Evolutionary conservation across 1,139 yeast genomes (phyloP).

Genomic region (Suhomyces taliae): DNA sequence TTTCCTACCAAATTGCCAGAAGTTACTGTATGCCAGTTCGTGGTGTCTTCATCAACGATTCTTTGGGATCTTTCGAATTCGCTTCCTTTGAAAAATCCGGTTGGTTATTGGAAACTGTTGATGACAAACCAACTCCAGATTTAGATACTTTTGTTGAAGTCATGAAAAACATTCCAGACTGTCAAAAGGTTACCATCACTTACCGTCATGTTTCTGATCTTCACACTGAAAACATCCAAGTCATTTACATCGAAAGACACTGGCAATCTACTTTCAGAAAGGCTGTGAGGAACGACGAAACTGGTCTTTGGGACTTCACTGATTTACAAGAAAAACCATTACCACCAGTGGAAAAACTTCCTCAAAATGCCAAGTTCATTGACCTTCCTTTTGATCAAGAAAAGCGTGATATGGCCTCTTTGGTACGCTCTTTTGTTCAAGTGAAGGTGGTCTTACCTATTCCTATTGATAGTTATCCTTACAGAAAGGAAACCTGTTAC

Average conservation of each 20-base stretch:
- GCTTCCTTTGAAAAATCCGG: conserved; percentile 57
- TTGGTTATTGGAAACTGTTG: conserved; percentile 78
- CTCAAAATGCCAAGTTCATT: conserved; percentile 68
- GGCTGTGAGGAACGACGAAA: conserved; percentile 73
- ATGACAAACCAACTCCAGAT: conserved; percentile 70
- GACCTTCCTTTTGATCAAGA: conserved; percentile 59
- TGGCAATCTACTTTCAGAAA: conserved; percentile 74
- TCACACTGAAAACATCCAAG: conserved; percentile 66
- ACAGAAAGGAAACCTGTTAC: conserved; percentile 60
- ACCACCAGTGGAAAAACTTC: conserved; percentile 44
- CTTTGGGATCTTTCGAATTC: conserved; percentile 74
- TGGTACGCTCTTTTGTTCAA: conserved; percentile 59
- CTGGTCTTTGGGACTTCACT: conserved; percentile 87
- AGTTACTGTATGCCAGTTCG: conserved; percentile 77
- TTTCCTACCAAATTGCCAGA: conserved; percentile 88
- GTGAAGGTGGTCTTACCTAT: conserved; percentile 66
- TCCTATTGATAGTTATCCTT: conserved; percentile 72
- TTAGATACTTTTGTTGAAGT: conserved; percentile 76
- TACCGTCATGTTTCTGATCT: conserved; percentile 81
- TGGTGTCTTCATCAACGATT: conserved; percentile 80
- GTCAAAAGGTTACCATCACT: conserved; percentile 66
- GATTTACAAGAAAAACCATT: conserved; percentile 64
- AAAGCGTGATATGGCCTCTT: conserved; percentile 51
- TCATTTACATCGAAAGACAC: conserved; percentile 76
- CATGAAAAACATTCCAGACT: conserved; percentile 76